These are phyloP conservation scores for Protomyces inouyei DNA, from an alignment of 1,139 yeast species.

Conservation along the genomic window DNA sequence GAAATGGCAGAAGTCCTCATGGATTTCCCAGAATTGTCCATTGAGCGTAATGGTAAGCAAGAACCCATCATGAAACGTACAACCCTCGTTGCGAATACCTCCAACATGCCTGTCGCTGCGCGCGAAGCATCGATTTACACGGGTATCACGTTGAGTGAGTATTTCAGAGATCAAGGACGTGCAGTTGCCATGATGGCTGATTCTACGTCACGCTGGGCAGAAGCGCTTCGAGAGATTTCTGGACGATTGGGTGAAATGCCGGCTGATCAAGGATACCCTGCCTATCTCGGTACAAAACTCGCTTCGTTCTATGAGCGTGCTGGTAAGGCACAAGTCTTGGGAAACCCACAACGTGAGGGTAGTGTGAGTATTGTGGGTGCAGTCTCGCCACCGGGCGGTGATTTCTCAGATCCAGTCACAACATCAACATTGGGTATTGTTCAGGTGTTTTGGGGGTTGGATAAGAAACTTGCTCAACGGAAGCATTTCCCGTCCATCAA, in stretches of 20 bases:
- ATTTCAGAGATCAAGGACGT: slow-evolving; percentile 99
- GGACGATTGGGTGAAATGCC: slow-evolving; percentile 99
- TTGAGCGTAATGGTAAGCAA: slow-evolving; percentile 85
- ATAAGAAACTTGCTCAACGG: slow-evolving; percentile 97
- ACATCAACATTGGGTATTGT: slow-evolving; percentile 97
- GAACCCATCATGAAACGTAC: slow-evolving; percentile 99
- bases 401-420: slow-evolving; percentile 98
- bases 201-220: slow-evolving; percentile 99
- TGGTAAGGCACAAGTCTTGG: slow-evolving; percentile 91
- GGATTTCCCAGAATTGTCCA: slow-evolving; percentile 97
- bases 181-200: slow-evolving; percentile 99
- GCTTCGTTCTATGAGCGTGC: slow-evolving; percentile 99
- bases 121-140: slow-evolving; percentile 99
- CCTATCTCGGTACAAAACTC: slow-evolving; percentile 95
- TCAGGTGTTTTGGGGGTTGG: slow-evolving; percentile 99
- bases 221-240: slow-evolving; percentile 97
- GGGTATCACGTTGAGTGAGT: slow-evolving; percentile 96
- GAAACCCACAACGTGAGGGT: slow-evolving; percentile 93
- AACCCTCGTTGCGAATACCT: slow-evolving; percentile 94
- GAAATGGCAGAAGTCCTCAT: slow-evolving; percentile 99
- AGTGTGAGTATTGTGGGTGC: slow-evolving; percentile 99
- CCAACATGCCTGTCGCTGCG: slow-evolving; percentile 99
- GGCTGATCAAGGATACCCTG: slow-evolving; percentile 99
- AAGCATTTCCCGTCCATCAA: slow-evolving; percentile 99
- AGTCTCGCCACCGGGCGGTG: slow-evolving; percentile 99